Base-by-base conservation (phyloP, 2,329 filamentous ascomycete genomes). In the Cordyceps militaris region DNA sequence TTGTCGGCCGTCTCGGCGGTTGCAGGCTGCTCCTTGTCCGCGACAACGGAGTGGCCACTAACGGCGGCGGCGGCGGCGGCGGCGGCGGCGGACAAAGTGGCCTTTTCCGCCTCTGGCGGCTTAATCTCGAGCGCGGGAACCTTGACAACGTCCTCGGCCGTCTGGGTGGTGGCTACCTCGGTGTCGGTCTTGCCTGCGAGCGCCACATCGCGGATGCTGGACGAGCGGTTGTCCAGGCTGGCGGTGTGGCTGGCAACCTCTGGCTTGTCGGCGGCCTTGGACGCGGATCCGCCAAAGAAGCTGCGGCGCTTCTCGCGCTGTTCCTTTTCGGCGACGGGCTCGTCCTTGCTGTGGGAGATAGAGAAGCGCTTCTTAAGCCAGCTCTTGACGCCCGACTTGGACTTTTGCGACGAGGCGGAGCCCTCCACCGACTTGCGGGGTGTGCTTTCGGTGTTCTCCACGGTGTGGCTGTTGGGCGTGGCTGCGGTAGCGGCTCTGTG, bases 321-420 rank as follows among this genome's bases (percentile, higher is more conserved):
- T 21, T 59, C 57, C 23, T 59, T 61, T 32, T 56, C 56, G 16
- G 46, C 40, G 8, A 46, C 66, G 16, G 65, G 66, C 1, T 73
- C 67, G 11, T 74, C 73, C 57, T 75, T 77, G 9, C 74, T 69
- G 5, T 72, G 71, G 0, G 74, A 30, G 46, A 44, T 38, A 14
- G 54, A 75, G 60, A 84, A 79, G 6, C 76, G 78, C 24, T 76
- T 78, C 66, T 79, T 83, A 56, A 84, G 72, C 81, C 81, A 84
- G 40, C 73, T 75, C 62, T 76, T 82, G 44, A 81, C 75, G 60
- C 74, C 76, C 51, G 70, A 69, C 3, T 67, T 71, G 16, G 71
- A 70, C 24, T 48, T 56, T 47, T 56, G 42, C 14, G 58, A 57
- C 5, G 71, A 73, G 6, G 65, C 64, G 3, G 66, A 59, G 14